Base-by-base conservation (phyloP, 164 flowering plant species). In the Chloranthus sessilifolius region DNA sequence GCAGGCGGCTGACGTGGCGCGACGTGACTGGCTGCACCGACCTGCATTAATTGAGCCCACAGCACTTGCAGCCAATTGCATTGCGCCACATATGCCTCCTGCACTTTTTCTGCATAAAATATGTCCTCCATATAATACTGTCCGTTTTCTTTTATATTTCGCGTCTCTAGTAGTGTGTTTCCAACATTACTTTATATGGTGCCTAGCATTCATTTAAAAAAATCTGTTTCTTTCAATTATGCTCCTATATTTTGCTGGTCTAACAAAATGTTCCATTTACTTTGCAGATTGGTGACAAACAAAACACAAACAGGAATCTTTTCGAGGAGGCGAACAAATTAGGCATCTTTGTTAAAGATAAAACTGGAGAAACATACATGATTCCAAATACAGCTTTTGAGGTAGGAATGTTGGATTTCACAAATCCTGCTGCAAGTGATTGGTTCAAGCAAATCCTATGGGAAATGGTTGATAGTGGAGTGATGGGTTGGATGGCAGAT, bases 401-500 rank as follows among this genome's bases (percentile, higher is more conserved):
- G 43, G 92, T 87, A 42, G 95, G 91, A 40, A 84, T 87, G 92
- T 44, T 87, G 74, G 96, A 87, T 67, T 56, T 87, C 50, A 87
- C 92, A 3, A 80, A 87, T 59, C 96, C 96, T 39, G 34, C 70
- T 39, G 60, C 96, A 7, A 59, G 67, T 29, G 36, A 39, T 46
- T 87, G 92, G 95, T 87, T 83, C 78, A 83, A 87, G 67, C 72
- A 74, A 47, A 70, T 87, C 37, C 53, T 87, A 51, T 61, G 59
- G 30, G 89, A 83, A 55, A 87, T 87, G 92, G 89, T 81, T 58
- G 74, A 80, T 51, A 78, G 59, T 63, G 92, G 95, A 53, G 83
- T 83, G 25, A 64, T 80, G 53, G 92, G 95, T 54, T 87, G 92
- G 95, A 87, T 87, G 95, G 95, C 92, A 39, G 95, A 83, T 74